phyloP scores from a whole-genome alignment of 1,284 basidiomycete species.

The Fomes fomentarius region DNA sequence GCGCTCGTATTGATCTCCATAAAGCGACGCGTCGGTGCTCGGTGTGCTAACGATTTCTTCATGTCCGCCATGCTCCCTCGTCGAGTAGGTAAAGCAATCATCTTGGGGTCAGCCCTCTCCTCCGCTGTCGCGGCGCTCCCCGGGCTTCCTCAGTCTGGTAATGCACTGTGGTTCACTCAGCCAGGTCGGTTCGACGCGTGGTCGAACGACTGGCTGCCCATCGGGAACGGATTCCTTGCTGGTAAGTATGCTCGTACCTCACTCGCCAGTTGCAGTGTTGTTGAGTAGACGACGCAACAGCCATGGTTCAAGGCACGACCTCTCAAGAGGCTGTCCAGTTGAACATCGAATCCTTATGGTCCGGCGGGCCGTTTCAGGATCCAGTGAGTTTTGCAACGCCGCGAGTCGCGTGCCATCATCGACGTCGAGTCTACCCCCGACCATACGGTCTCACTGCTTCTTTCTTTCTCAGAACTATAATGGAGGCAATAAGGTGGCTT shows the following conservation, averaged over 20 bases:
- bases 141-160: constrained; percentile 69
- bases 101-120: constrained; percentile 12
- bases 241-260: constrained; percentile 41
- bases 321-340: constrained; percentile 62
- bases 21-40: background rate
- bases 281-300: constrained; percentile 35
- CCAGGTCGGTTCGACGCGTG: constrained; percentile 50
- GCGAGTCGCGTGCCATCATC: background rate
- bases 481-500: constrained; percentile 65
- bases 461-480: constrained; percentile 57
- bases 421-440: background rate
- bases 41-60: constrained; percentile 10
- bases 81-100: constrained; percentile 12
- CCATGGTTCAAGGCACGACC: constrained; percentile 68
- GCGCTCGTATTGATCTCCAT: background rate
- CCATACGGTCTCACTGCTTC: background rate
- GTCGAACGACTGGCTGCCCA: constrained; percentile 62
- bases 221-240: constrained; percentile 76
- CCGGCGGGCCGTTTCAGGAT: constrained; percentile 72
- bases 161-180: constrained; percentile 69
- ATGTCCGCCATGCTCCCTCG: constrained; percentile 7
- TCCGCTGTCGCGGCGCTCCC: constrained; percentile 40
- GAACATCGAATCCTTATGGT: constrained; percentile 78
- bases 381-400: no score
- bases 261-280: background rate